These are phyloP conservation scores for Pelargonium cotyledonis DNA, from an alignment of 441 rosid genomes.

Conservation along the genomic window DNA sequence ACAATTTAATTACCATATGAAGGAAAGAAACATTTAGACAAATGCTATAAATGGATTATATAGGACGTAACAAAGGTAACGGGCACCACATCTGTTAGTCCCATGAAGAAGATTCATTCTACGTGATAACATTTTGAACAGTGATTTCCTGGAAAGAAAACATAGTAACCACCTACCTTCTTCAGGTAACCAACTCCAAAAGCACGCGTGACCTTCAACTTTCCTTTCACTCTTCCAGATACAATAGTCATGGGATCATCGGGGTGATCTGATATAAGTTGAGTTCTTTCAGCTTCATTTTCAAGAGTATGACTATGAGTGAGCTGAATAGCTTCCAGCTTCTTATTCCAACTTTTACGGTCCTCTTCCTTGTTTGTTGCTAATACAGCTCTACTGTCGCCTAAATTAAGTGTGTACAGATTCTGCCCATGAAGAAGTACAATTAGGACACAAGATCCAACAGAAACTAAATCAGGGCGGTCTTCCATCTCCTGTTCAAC, in stretches of 20 bases:
- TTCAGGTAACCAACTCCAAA: conserved; percentile 90
- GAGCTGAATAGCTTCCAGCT: conserved; percentile 71
- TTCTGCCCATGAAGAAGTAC: conserved; percentile 67
- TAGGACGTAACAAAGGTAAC: neutral
- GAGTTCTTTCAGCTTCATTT: conserved; percentile 60
- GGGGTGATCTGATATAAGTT: conserved; percentile 59
- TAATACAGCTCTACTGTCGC: conserved; percentile 90
- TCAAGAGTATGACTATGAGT: conserved; percentile 80
- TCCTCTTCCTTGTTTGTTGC: conserved; percentile 46
- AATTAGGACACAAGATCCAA: conserved; percentile 86
- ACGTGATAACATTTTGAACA: neutral
- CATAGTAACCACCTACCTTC: conserved; percentile 38
- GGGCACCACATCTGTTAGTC: neutral
- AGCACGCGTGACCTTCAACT: conserved; percentile 88
- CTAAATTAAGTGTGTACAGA: conserved; percentile 69
- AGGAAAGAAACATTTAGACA: neutral
- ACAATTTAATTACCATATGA: neutral
- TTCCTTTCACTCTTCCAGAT: conserved; percentile 82
- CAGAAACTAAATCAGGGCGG: conserved; percentile 86
- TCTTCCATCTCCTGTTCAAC: conserved; percentile 97
- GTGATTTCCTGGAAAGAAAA: neutral
- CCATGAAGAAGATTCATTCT: neutral
- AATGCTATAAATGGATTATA: neutral
- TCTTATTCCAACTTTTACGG: conserved; percentile 13
- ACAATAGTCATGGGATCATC: conserved; percentile 63